Percentiles rank a stretch among this genome's conserved stretches.
These are phyloP conservation scores for Fusarium praegraminearum DNA, from an alignment of 2,329 filamentous ascomycete species.

Conservation along the genomic window DNA sequence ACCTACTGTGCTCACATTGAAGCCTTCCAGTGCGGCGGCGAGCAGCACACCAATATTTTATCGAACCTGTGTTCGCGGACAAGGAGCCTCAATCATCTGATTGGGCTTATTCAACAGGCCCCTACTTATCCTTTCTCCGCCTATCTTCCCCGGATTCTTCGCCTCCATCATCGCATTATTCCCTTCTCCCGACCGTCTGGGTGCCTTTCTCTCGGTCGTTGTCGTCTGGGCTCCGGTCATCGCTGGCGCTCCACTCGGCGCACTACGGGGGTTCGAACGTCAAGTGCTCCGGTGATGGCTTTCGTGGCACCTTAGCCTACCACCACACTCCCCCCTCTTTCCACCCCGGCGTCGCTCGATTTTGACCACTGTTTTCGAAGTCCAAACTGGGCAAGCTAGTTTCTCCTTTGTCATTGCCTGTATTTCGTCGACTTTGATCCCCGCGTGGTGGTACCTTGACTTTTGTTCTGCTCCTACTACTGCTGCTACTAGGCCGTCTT, in stretches of 20 bases:
- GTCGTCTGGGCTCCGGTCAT: constrained; percentile 40
- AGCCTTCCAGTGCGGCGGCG: constrained; percentile 32
- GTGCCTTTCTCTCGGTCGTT: constrained; percentile 40
- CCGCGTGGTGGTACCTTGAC: constrained; percentile 55
- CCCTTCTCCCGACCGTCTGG: constrained; percentile 41
- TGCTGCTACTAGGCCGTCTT: constrained; percentile 43
- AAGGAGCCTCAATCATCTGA: constrained; percentile 34
- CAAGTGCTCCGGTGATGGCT: constrained; percentile 50
- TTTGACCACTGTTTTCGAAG: constrained; percentile 47
- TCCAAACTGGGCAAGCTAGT: constrained; percentile 47
- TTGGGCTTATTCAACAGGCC: constrained; percentile 33
- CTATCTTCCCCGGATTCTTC: constrained; percentile 41
- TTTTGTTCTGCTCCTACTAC: constrained; percentile 45
- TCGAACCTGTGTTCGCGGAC: constrained; percentile 29
- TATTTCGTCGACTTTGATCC: constrained; percentile 52
- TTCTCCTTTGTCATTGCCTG: constrained; percentile 51
- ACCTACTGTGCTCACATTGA: constrained; percentile 24
- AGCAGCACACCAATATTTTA: constrained; percentile 43
- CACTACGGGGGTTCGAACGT: constrained; percentile 47
- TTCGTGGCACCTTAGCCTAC: constrained; percentile 53
- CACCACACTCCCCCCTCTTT: constrained; percentile 50
- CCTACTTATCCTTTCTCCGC: constrained; percentile 46
- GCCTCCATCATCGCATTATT: constrained; percentile 40
- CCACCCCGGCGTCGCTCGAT: constrained; percentile 50
- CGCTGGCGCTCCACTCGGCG: constrained; percentile 47